Evolutionary conservation across 202 grass and related monocot genomes (phyloP).

Genomic region (Eragrostis tef): DNA sequence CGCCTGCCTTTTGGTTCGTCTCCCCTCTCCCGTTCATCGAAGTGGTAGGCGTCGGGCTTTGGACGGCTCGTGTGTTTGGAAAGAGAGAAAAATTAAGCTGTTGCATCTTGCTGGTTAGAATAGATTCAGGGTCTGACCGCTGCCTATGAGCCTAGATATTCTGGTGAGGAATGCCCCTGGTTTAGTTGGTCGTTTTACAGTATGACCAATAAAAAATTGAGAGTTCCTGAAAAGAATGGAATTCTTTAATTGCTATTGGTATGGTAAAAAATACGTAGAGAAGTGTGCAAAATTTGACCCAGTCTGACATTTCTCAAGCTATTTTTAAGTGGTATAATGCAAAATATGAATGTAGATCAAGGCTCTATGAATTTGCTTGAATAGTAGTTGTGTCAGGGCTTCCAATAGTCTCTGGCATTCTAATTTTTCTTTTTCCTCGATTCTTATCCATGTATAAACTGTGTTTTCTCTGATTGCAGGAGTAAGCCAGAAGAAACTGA

Average conservation of each 20-base stretch:
- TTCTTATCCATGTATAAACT: background rate
- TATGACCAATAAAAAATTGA: background rate
- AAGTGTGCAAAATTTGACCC: background rate
- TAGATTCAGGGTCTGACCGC: too few relatives aligned
- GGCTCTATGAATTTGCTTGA: background rate
- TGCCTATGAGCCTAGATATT: too few relatives aligned
- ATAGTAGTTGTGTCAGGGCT: background rate
- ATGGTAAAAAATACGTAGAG: background rate
- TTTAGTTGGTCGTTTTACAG: too few relatives aligned
- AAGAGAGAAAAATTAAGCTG: background rate
- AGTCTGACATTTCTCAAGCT: background rate
- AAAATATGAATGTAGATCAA: background rate
- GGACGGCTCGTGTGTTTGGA: background rate
- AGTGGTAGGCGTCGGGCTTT: background rate
- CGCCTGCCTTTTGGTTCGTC: background rate
- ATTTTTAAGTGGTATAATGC: background rate
- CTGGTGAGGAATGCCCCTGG: too few relatives aligned
- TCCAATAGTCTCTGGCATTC: background rate
- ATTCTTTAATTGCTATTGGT: background rate
- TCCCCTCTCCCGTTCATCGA: too few relatives aligned
- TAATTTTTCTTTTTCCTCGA: background rate
- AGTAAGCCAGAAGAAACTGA: background rate
- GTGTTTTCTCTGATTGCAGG: background rate
- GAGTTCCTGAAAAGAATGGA: background rate
- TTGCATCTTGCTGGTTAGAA: too few relatives aligned